Percentiles rank a stretch among this genome's conserved stretches.
Evolutionary conservation across 352 stramenopile species (phyloP).

Genomic region (Phytophthora agathidicida): DNA sequence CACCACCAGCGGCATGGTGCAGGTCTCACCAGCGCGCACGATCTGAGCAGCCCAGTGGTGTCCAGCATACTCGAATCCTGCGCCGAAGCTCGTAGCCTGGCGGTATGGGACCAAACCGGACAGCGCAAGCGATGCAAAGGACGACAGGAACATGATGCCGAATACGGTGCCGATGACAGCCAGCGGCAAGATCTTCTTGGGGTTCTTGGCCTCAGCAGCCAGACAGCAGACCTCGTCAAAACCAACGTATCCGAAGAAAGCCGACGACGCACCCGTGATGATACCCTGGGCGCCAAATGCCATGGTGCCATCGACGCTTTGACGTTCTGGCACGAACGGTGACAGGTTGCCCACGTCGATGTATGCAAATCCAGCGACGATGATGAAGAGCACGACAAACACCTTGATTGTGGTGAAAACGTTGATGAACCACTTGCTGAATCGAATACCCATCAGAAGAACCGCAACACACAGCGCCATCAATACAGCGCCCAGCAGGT

Average conservation of each 20-base stretch:
- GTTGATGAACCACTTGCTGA: constrained; percentile 91
- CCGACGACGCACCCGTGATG: constrained; percentile 80
- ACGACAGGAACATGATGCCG: constrained; percentile 77
- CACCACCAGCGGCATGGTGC: constrained; percentile 94
- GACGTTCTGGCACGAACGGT: constrained; percentile 75
- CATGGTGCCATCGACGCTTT: constrained; percentile 27
- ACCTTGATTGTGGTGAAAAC: constrained; percentile 86
- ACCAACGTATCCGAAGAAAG: constrained; percentile 94
- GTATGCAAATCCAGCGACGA: constrained; percentile 82
- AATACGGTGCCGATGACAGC: constrained; percentile 84
- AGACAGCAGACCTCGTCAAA: constrained; percentile 95
- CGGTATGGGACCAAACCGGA: constrained; percentile 69
- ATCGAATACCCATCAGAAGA: constrained; percentile 83
- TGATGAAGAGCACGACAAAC: constrained; percentile 92
- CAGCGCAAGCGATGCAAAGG: constrained; percentile 85
- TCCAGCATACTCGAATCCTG: constrained; percentile 47
- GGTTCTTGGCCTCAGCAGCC: constrained; percentile 81
- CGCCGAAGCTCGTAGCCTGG: constrained; percentile 44
- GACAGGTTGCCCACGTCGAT: constrained; percentile 85
- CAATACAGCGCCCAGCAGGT: constrained; percentile 64
- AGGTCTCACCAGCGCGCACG: constrained; percentile 59
- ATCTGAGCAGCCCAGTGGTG: constrained; percentile 55
- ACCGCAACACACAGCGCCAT: constrained; percentile 76
- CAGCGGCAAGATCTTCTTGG: constrained; percentile 76
- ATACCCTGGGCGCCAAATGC: constrained; percentile 62